Percentiles rank a stretch among this genome's conserved stretches.
These are phyloP conservation scores for Kokia cookei DNA, from an alignment of 441 rosid genomes.

Conservation along the genomic window DNA sequence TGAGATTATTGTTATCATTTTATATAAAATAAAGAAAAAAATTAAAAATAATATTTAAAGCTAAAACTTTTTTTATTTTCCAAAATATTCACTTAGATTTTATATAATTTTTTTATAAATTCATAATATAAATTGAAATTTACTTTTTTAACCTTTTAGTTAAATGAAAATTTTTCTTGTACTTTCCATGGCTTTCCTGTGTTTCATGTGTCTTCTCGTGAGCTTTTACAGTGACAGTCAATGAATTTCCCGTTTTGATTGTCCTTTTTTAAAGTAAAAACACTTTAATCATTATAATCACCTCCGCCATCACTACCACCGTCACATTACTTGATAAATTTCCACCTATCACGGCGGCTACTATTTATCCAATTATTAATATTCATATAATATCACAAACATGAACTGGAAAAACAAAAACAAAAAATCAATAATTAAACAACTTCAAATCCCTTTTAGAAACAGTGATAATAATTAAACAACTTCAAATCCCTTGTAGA, in stretches of 20 bases:
- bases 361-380: constrained; percentile 11
- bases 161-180: not conserved
- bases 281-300: constrained; percentile 43
- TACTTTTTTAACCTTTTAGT: no score
- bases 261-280: constrained; percentile 19
- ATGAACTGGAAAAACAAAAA: not conserved
- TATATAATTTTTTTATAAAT: no score
- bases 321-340: constrained; percentile 14
- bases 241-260: constrained; percentile 19
- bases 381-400: not conserved
- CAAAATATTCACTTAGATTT: no score
- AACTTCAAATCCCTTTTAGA: not conserved
- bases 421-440: not conserved
- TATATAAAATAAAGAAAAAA: no score
- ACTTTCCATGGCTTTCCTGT: not conserved
- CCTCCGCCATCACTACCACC: constrained; percentile 27
- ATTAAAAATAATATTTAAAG: no score
- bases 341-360: constrained; percentile 18
- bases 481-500: not conserved
- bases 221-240: constrained; percentile 16
- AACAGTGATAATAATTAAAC: not conserved
- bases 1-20: no score
- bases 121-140: no score
- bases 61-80: no score
- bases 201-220: not conserved